Evolutionary conservation across 331 rosid genomes (phyloP), one percentile per base, ranked within the genome.

Genomic region (Spiraea crenata): DNA sequence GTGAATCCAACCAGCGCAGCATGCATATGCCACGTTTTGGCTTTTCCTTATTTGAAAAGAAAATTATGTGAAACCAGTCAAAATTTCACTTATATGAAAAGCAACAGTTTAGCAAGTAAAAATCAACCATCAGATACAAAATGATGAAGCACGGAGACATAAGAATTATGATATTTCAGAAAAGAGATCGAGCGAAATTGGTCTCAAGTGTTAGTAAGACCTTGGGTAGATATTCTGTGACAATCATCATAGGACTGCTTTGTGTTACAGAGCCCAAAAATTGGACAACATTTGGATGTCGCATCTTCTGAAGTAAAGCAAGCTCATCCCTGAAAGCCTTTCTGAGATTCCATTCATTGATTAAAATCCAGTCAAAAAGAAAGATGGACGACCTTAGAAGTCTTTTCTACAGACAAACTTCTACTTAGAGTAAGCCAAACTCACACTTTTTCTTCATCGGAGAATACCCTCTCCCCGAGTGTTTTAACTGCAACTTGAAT

Each of bases 241-340:
- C 85, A 76, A 93, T 90, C 92, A 89, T 89, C 99, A 93, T 90
- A 6, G 97, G 99, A 57, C 85, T 78, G 81, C 96, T 89, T 76
- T 93, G 99, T 40, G 99, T 93, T 64, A 93, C 99, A 34, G 99
- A 97, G 50, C 97, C 99, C 66, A 93, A 82, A 89, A 93, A 93
- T 75, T 93, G 99, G 76, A 93, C 99, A 15, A 93, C 95, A 79
- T 93, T 93, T 57, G 99, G 97, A 85, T 93, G 99, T 19, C 99
- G 83, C 67, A 86, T 69, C 83, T 90, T 89, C 82, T 93, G 95
- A 80, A 93, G 96, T 68, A 93, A 73, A 46, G 95, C 81, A 34
- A 90, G 96, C 88, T 93, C 99, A 71, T 93, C 96, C 42, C 83
- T 89, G 77, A 93, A 93, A 38, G 95, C 97, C 65, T 82, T 87